Percentiles rank a stretch among this genome's conserved stretches.
Evolutionary conservation across 805 yeast species (phyloP).

Genomic region (Blastobotrys muscicola): DNA sequence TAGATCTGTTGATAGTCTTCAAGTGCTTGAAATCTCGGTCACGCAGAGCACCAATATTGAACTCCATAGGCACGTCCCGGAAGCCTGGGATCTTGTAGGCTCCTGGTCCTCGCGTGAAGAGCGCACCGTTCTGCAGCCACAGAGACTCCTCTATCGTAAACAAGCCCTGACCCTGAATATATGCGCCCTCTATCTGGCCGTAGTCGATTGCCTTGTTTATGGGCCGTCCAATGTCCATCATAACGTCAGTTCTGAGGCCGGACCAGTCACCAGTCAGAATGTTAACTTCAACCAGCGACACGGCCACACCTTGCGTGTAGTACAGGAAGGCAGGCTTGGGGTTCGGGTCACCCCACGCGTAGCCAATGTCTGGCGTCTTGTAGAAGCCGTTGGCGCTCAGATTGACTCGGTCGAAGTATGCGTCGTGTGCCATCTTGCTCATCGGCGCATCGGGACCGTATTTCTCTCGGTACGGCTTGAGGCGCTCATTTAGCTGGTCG

Average conservation of each 20-base stretch:
- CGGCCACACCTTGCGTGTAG: slow-evolving; percentile 39
- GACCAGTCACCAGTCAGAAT: slow-evolving; percentile 42
- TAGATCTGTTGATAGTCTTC: slow-evolving; percentile 36
- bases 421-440: slow-evolving; percentile 33
- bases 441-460: slow-evolving; percentile 32
- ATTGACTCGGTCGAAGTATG: slow-evolving; percentile 38
- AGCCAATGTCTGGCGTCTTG: slow-evolving; percentile 42
- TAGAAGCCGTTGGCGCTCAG: slow-evolving; percentile 41
- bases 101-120: slow-evolving; percentile 42
- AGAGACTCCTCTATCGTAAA: slow-evolving; percentile 41
- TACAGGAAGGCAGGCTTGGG: slow-evolving; percentile 40
- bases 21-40: slow-evolving; percentile 36
- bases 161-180: slow-evolving; percentile 41
- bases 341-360: slow-evolving; percentile 31
- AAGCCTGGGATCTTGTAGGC: slow-evolving; percentile 43
- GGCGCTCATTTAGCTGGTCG: slow-evolving; percentile 34
- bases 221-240: slow-evolving; percentile 42
- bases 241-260: slow-evolving; percentile 33
- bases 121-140: slow-evolving; percentile 36
- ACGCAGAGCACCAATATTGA: slow-evolving; percentile 34
- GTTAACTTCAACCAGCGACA: slow-evolving; percentile 36
- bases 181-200: slow-evolving; percentile 45
- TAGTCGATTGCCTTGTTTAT: slow-evolving; percentile 41
- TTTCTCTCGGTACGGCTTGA: slow-evolving; percentile 31
- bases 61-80: slow-evolving; percentile 38